Base-by-base conservation (phyloP, 176 grass and related monocot genomes). In the Saccharum officinarum region DNA sequence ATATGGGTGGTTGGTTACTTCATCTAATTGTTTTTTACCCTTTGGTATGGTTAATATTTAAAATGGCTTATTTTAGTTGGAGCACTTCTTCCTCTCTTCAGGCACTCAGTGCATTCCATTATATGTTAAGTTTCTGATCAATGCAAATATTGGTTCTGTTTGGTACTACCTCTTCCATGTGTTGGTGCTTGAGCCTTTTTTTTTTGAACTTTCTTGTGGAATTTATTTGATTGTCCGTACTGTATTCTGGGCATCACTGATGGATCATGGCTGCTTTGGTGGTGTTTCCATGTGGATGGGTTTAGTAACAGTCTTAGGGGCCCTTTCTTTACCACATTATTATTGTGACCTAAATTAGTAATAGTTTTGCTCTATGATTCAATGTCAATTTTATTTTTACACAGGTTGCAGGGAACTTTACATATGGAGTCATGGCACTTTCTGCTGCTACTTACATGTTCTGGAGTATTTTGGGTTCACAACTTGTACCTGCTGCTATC, bases 401-500 rank as follows among this genome's bases (percentile, higher is more conserved):
- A 67, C 82, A 95, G 93, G 97, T 98, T 37, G 93, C 93, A 41
- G 97, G 96, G 45, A 93, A 95, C 39, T 98, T 98, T 84, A 95
- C 97, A 18, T 98, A 98, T 88, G 97, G 93, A 84, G 93, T 98
- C 77, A 98, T 98, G 97, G 90, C 91, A 72, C 90, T 98, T 69
- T 98, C 97, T 81, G 93, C 91, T 89, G 89, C 89, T 87, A 98
- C 91, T 46, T 98, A 91, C 76, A 81, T 84, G 45, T 98, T 98
- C 87, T 98, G 97, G 97, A 95, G 80, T 88, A 79, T 94, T 85
- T 98, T 95, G 87, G 97, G 97, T 79, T 83, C 97, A 81, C 91
- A 88, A 78, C 78, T 98, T 66, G 89, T 92, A 86, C 91, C 97
- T 84, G 86, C 87, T 79, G 87, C 91, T 62, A 77, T 98, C 80